Base-by-base conservation (phyloP, 768 basidiomycete species). In the Lactarius akahatsu region DNA sequence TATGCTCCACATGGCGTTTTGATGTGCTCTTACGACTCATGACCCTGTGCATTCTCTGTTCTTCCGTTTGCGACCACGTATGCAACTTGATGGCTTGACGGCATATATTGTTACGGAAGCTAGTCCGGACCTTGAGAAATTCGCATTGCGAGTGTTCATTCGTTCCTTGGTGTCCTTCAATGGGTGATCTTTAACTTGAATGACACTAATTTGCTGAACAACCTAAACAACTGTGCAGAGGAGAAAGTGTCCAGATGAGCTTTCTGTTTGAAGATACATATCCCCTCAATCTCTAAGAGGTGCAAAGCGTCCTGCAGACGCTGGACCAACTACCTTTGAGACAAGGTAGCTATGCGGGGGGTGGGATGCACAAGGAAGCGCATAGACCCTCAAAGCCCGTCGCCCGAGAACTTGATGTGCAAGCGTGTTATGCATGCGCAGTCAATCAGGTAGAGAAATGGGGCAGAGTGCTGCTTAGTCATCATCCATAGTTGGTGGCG, bases 61-160 rank as follows among this genome's bases (percentile, higher is more conserved):
- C 10, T 4, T 15, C 34, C 6, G 23, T 23, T 57, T 16, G 59
- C 32, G 20, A 15, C 40, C 40, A 61, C 26, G 45, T 66, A 28
- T 23, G 56, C 55, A 34, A 52, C 18, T 57, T 52, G 57, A 62
- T 66, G 61, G 20, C 45, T 56, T n/a, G 43, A 38, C 8, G 5
- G 34, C 15, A 23, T 6, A 13, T 15, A 20, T 45, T 7, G 38
- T 34, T 13, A 50, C 23, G 47, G 11, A 50, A 11, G 11, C 5
- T 16, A 41, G 41, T 41, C 16, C 15, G 41, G 16, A 15, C 16
- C 16, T 41, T 41, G 41, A 41, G 41, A 41, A 6, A 16, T 41
- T 41, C 16, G 16, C 15, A 41, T 41, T 41, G 41, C 41, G 16
- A 18, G 41, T 41, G 16, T 41, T 41, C 38, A 15, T 40, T 15